Evolutionary conservation across 441 rosid genomes (phyloP), one percentile per base, ranked within the genome.

Genomic region (Hura crepitans): DNA sequence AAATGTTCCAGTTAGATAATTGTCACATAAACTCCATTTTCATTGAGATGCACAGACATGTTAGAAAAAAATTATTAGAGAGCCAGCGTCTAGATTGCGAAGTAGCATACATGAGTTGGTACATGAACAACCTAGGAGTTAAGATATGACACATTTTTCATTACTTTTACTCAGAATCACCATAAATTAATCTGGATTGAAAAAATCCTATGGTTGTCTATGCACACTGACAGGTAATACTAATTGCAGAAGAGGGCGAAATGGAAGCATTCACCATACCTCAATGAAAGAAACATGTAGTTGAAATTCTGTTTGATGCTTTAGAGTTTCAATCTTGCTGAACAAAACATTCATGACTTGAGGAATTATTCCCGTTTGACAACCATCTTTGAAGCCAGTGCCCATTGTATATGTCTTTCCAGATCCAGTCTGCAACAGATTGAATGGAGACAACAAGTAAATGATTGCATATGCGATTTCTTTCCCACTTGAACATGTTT

Each of bases 391-490:
- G 74, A 84, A 86, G 70, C 95, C 92, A 42, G 99, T 96, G 47
- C 99, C 99, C 99, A 96, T 96, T 39, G 99, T 96, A 72, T 92
- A 95, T 13, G 99, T 95, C 86, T 95, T 95, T 33, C 99, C 99
- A 0, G 99, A 95, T 75, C 99, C 99, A 1, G 99, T 96, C 97
- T 96, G 89, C 79, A 77, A 71, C 61, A 70, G 49, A 69, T 70
- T 66, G 58, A 73, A 80, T 75, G 22, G 42, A 68, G 60, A 80
- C 47, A 58, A 58, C 35, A 37, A 69, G 70, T 54, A 65, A 65
- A 66, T 35, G 14, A 68, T 42, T 25, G 18, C 15, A 57, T 27
- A 58, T 23, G 1, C 33, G 53, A 69, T 20, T 45, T 46, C 53
- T 68, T 28, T 46, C 25, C 57, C 54, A 37, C 28, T 51, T 30